Evolutionary conservation across 116 monocot species (phyloP), one percentile per base, ranked within the genome.

Genomic region (Posidonia oceanica): DNA sequence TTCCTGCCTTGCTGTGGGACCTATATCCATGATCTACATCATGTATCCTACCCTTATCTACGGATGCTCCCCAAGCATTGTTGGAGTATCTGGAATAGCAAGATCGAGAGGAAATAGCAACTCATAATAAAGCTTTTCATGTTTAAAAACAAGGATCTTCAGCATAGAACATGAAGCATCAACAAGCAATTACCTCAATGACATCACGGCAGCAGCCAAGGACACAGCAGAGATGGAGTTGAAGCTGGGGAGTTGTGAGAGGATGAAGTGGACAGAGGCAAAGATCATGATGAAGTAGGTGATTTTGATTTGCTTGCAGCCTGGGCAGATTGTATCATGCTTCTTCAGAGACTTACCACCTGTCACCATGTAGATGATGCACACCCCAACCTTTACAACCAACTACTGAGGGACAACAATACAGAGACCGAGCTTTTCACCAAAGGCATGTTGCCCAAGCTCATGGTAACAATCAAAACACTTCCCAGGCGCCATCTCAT

Each of bases 161-260:
- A n/a, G n/a, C n/a, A n/a, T n/a, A n/a, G n/a, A n/a, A n/a, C n/a
- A 12, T 64, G 39, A 38, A 4, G 39, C 21, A 15, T 39, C 13
- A 2, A 12, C 39, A 2, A 2, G 3, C 11, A 14, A 16, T 36
- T 72, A 89, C 89, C 89, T 87, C 14, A 88, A 78, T 21, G 94
- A 95, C 94, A 95, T 95, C 71, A 88, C 88, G 8, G 95, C 95
- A 29, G 94, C 94, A 48, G 94, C 94, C 55, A 95, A 72, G 20
- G 91, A 95, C 8, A 91, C 67, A 0, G 82, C 88, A 10, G 1
- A 29, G 29, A 29, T 29, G 29, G 29, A 29, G 29, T 29, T 29
- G 29, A 29, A 29, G 29, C 29, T 88, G 4, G 91, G 91, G 16
- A 91, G 79, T 61, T 95, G 94, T 0, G 94, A 80, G 53, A 95